Percentiles rank a stretch among this genome's conserved stretches.
phyloP scores from a whole-genome alignment of 2,329 filamentous ascomycete species.

The Xylariales sp. region DNA sequence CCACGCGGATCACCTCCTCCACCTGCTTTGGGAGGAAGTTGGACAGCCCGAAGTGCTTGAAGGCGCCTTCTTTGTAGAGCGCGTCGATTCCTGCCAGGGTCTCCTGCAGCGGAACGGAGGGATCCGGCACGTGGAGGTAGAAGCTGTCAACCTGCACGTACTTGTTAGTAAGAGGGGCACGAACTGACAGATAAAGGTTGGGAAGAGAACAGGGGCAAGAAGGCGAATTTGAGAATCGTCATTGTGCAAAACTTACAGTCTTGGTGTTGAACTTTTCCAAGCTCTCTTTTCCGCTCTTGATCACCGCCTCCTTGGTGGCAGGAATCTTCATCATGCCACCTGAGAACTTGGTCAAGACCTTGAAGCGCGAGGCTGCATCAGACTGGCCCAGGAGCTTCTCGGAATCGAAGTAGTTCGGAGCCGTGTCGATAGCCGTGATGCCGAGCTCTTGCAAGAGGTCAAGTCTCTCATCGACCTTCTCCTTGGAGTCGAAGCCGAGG shows the following conservation, averaged over 20 bases:
- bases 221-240: accelerated
- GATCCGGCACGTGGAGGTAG: slow-evolving; percentile 1
- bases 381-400: neutral
- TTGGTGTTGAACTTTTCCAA: neutral
- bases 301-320: neutral
- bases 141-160: neutral
- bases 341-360: neutral
- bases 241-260: neutral
- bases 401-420: neutral
- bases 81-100: slow-evolving; percentile 1
- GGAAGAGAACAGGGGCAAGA: neutral
- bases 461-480: too few relatives aligned
- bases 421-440: neutral
- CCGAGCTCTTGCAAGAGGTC: too few relatives aligned
- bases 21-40: neutral
- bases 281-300: neutral
- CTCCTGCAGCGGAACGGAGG: neutral
- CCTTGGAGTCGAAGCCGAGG: too few relatives aligned
- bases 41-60: slow-evolving; percentile 4
- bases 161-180: too few relatives aligned
- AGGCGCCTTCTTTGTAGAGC: slow-evolving; percentile 5
- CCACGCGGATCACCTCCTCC: slow-evolving; percentile 48
- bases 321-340: neutral
- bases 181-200: neutral
- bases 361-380: neutral